Evolutionary conservation across 2,329 filamentous ascomycete species (phyloP).

Genomic region (Harringtonia lauricola): DNA sequence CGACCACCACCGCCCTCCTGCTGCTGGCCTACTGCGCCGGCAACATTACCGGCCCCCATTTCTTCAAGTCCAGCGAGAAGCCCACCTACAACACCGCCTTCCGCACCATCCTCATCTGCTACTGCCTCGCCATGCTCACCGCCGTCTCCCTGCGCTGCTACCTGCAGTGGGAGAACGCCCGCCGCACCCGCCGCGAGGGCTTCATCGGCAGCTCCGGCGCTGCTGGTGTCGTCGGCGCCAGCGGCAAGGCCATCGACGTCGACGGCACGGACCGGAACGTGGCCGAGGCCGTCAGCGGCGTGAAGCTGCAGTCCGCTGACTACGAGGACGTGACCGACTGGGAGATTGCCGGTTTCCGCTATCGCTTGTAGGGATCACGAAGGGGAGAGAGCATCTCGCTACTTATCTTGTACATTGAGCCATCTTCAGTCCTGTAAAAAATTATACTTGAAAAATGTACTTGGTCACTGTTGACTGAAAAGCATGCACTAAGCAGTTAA

Average conservation of each 20-base stretch:
- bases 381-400: too few relatives aligned
- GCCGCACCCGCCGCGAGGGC: conserved; percentile 29
- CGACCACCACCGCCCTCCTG: conserved; percentile 44
- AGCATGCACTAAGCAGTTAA: too few relatives aligned
- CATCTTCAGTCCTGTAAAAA: too few relatives aligned
- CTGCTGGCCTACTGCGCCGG: conserved; percentile 45
- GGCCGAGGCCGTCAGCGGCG: conserved; percentile 20
- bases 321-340: conserved; percentile 51
- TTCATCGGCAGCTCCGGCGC: conserved; percentile 31
- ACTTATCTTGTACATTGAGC: too few relatives aligned
- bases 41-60: conserved; percentile 45
- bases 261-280: conserved; percentile 17
- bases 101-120: conserved; percentile 43
- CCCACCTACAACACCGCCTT: conserved; percentile 44
- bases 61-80: conserved; percentile 37
- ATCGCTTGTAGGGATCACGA: conserved; percentile 33
- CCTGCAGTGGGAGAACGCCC: conserved; percentile 32
- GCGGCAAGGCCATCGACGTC: conserved; percentile 20
- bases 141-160: conserved; percentile 34
- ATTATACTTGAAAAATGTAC: too few relatives aligned
- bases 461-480: too few relatives aligned
- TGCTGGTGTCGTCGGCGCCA: conserved; percentile 22
- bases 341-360: conserved; percentile 47
- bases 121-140: conserved; percentile 35
- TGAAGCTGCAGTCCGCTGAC: conserved; percentile 30